These are phyloP conservation scores for Soucietia sequanensis DNA, from an alignment of 805 yeast species.

Conservation along the genomic window DNA sequence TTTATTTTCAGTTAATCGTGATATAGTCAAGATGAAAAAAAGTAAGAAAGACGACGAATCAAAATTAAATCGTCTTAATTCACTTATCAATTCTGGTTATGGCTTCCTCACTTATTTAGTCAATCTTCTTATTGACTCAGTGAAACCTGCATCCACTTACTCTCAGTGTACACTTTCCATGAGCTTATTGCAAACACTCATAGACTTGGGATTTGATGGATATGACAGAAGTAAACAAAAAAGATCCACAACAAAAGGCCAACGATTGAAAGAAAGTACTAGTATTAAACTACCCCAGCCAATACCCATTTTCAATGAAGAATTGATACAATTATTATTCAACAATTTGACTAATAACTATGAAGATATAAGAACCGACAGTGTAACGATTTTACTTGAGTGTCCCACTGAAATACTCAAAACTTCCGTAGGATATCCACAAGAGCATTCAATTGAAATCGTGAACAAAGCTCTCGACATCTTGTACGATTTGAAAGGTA, in stretches of 20 bases:
- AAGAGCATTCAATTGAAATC: not conserved
- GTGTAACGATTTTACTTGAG: conserved; percentile 46
- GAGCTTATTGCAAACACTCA: conserved; percentile 11
- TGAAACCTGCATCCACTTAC: conserved; percentile 48
- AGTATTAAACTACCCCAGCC: not conserved
- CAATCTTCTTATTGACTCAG: not conserved
- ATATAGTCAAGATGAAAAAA: conserved; percentile 37
- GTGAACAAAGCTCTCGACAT: conserved; percentile 7
- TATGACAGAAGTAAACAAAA: conserved; percentile 1
- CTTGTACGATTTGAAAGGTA: conserved; percentile 46
- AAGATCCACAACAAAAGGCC: not conserved
- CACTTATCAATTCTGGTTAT: not conserved
- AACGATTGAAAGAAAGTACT: not conserved
- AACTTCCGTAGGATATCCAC: not conserved
- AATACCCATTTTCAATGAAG: conserved; percentile 11
- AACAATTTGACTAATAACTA: conserved; percentile 68
- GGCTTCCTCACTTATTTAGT: not conserved
- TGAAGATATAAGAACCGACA: conserved; percentile 66
- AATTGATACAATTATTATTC: conserved; percentile 48
- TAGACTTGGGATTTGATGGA: conserved; percentile 7
- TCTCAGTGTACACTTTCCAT: conserved; percentile 29
- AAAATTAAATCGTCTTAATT: not conserved
- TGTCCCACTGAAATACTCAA: conserved; percentile 27
- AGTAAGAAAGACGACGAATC: conserved; percentile 13
- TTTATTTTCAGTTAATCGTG: conserved; percentile 55